Conservation (phyloP, 75 land plant species). For the Pinus albicaulis region DNA sequence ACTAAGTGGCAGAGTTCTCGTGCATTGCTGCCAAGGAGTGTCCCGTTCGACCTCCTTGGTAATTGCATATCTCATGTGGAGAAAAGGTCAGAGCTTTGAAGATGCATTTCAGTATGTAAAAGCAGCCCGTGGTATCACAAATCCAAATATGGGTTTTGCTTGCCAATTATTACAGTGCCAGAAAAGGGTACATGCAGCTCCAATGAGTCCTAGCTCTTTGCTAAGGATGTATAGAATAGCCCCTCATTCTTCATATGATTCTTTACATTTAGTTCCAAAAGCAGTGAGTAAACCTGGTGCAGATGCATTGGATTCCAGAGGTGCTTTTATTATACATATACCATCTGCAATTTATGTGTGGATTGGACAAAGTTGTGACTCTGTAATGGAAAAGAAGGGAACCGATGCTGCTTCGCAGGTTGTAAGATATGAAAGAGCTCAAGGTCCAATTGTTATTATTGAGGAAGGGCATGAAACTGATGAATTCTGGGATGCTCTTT, state of each 20-base stretch:
- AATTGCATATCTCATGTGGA: conserved; percentile 64
- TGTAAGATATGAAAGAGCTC: conserved; percentile 42
- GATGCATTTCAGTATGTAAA: conserved; percentile 51
- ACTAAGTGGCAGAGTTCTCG: conserved; percentile 46
- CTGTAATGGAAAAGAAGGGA: conserved; percentile 29
- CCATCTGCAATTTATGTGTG: conserved; percentile 46
- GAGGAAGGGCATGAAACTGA: conserved; percentile 32
- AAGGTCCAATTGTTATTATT: conserved; percentile 22
- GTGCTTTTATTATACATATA: conserved; percentile 49
- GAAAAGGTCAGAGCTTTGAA: conserved; percentile 35
- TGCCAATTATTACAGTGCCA: conserved; percentile 58
- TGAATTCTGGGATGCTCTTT: conserved; percentile 45
- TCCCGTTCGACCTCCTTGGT: conserved; percentile 55
- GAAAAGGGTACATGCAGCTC: conserved; percentile 30
- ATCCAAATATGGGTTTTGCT: conserved; percentile 61
- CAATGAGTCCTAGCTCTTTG: conserved; percentile 24
- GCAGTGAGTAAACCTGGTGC: conserved; percentile 18
- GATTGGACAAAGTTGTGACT: conserved; percentile 37
- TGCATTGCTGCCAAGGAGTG: conserved; percentile 52
- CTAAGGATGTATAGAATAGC: conserved; percentile 45
- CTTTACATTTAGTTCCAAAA: conserved; percentile 54
- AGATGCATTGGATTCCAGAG: conserved; percentile 45
- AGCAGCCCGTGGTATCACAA: conserved; percentile 33
- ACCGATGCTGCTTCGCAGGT: conserved; percentile 38
- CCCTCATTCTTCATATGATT: conserved; percentile 63